Evolutionary conservation across 1,139 yeast species (phyloP).

Genomic region (Yamadazyma triangularis): DNA sequence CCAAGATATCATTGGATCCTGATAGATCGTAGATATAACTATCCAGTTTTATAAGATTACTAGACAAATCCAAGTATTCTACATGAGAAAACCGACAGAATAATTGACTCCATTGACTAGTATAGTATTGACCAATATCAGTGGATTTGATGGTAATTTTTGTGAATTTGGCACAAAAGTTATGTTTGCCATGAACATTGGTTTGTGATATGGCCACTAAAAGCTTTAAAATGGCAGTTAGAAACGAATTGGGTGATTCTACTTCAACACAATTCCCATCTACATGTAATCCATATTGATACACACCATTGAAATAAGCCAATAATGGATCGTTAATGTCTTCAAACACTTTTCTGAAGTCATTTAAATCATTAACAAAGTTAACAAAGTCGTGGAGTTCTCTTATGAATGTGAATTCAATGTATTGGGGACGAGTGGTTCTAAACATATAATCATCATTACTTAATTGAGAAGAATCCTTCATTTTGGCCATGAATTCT

Average conservation of each 20-base stretch:
- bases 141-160: constrained; percentile 26
- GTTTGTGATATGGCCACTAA: constrained; percentile 18
- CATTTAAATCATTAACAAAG: constrained; percentile 22
- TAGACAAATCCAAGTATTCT: constrained; percentile 20
- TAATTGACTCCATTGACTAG: constrained; percentile 30
- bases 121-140: constrained; percentile 35
- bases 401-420: constrained; percentile 26
- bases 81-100: constrained; percentile 22
- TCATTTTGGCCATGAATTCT: no score
- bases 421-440: constrained; percentile 19
- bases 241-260: constrained; percentile 25
- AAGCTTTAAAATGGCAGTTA: constrained; percentile 24
- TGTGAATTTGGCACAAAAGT: constrained; percentile 16
- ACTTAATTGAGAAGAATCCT: no score
- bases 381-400: constrained; percentile 24
- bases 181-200: constrained; percentile 5
- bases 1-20: constrained; percentile 20
- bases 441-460: constrained; percentile 14
- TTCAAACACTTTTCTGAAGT: constrained; percentile 20
- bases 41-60: constrained; percentile 22
- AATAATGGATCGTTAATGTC: constrained; percentile 4
- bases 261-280: constrained; percentile 24
- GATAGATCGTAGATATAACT: constrained; percentile 9
- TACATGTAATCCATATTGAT: constrained; percentile 21
- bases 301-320: constrained; percentile 19